These are phyloP conservation scores for Odontarrhena argentea DNA, from an alignment of 345 rosid species.

Conservation along the genomic window DNA sequence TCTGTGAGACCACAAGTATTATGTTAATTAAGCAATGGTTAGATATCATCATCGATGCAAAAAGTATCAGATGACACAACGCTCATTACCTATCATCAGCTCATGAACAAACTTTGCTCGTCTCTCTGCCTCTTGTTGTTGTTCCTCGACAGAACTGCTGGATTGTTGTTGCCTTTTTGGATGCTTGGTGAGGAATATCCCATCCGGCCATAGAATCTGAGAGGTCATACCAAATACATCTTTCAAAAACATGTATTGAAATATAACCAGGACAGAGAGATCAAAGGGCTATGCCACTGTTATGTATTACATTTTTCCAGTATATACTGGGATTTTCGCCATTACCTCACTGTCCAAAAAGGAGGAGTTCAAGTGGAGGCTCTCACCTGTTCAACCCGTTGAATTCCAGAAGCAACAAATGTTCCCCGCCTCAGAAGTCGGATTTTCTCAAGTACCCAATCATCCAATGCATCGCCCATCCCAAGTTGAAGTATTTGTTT, in stretches of 20 bases:
- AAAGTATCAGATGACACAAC: not conserved
- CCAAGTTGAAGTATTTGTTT: constrained; percentile 97
- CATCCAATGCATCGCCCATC: constrained; percentile 99
- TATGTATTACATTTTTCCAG: not conserved
- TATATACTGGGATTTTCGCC: not conserved
- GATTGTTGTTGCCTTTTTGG: constrained; percentile 68
- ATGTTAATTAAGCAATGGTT: not conserved
- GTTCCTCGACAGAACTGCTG: constrained; percentile 55
- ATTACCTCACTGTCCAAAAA: constrained; percentile 9
- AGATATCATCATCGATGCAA: constrained; percentile 4
- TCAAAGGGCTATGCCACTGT: constrained; percentile 21
- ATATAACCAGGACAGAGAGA: constrained; percentile 3
- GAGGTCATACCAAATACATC: constrained; percentile 17
- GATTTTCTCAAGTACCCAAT: constrained; percentile 95
- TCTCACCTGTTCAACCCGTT: constrained; percentile 84
- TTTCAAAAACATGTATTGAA: constrained; percentile 15
- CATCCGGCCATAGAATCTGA: constrained; percentile 99
- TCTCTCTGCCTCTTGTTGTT: constrained; percentile 68
- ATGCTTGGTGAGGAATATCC: constrained; percentile 91
- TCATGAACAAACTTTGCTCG: constrained; percentile 89
- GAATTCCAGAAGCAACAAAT: constrained; percentile 86
- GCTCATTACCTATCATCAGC: constrained; percentile 78
- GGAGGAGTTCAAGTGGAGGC: not conserved
- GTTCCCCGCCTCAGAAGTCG: constrained; percentile 80
- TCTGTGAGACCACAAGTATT: constrained; percentile 46